Conservation (phyloP, 2,329 filamentous ascomycete species). For the Colletotrichum chrysophilum region DNA sequence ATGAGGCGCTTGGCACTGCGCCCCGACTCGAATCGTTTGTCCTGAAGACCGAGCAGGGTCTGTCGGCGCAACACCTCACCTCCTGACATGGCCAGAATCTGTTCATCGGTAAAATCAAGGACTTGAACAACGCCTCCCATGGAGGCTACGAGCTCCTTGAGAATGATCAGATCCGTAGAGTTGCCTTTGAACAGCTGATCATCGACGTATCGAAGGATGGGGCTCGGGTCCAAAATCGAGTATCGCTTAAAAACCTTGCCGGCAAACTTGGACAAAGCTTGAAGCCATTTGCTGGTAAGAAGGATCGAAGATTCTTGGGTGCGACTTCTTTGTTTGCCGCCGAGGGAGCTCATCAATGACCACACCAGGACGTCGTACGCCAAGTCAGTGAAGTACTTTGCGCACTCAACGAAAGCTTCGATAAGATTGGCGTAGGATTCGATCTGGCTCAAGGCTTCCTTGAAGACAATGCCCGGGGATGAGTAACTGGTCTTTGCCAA, state of each 20-base stretch:
- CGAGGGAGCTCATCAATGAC: slow-evolving; percentile 80
- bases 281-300: slow-evolving; percentile 89
- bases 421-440: slow-evolving; percentile 96
- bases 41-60: slow-evolving; percentile 79
- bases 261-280: slow-evolving; percentile 87
- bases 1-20: slow-evolving; percentile 81
- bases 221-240: slow-evolving; percentile 79
- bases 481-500: slow-evolving; percentile 92
- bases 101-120: slow-evolving; percentile 85
- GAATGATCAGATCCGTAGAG: slow-evolving; percentile 86
- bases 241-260: slow-evolving; percentile 91
- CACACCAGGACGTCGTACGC: slow-evolving; percentile 94
- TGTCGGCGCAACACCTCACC: slow-evolving; percentile 80
- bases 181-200: slow-evolving; percentile 83
- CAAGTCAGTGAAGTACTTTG: slow-evolving; percentile 89
- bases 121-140: slow-evolving; percentile 95
- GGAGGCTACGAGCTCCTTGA: slow-evolving; percentile 86
- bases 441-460: slow-evolving; percentile 86
- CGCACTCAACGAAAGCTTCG: slow-evolving; percentile 92
- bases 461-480: slow-evolving; percentile 90
- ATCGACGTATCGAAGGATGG: slow-evolving; percentile 88
- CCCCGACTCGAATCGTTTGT: slow-evolving; percentile 78
- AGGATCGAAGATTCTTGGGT: slow-evolving; percentile 68
- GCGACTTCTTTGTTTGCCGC: slow-evolving; percentile 65
- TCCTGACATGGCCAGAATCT: slow-evolving; percentile 87